Base-by-base conservation (phyloP, 2,329 filamentous ascomycete genomes). In the Juglanconis sp. region DNA sequence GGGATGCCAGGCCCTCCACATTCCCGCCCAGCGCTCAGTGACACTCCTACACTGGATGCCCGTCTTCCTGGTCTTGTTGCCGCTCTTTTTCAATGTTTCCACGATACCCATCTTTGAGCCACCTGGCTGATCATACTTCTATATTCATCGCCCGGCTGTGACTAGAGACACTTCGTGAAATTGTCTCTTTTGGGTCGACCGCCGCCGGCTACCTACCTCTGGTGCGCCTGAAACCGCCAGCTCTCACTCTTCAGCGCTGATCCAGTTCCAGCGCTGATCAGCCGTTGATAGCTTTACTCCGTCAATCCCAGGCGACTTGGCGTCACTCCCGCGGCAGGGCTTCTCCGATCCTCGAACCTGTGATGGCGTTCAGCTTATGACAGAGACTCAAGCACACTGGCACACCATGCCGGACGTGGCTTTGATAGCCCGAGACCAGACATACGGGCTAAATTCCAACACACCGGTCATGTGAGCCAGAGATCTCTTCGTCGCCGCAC, bases 1-100 rank as follows among this genome's bases (percentile, higher is more conserved):
- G 91, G 4, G 77, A 73, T 11, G 81, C 87, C 64, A 83, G 86
- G 68, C 77, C 86, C n/a, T 89, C 90, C 31, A 88, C 81, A 63
- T 96, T 96, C 70, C 94, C 93, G 24, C 92, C 92, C 3, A 87
- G 58, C 51, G 38, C 53, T 24, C 61, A 83, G 67, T 82, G 81
- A 57, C 64, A 68, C 36, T 31, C 10, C 13, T 46, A 5, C 66
- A 70, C 59, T 69, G 65, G 65, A 46, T 57, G 52, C 59, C 59
- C 17, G 13, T 30, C 17, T 34, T 48, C 40, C 7, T 15, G 24
- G 24, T 24, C 24, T 24, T 24, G 24, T 24, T 24, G 24, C 24
- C 24, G 24, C 8, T 38, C 51, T 30, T 32, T 35, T 34, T 35
- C 35, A 13, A 15, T 38, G 30, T 31, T 15, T 47, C 32, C 30